A percentile compares a stretch with the other conserved stretches of the same genome.
Conservation (phyloP, 2,329 filamentous ascomycete species). For the Colletotrichum gloeosporioides region DNA sequence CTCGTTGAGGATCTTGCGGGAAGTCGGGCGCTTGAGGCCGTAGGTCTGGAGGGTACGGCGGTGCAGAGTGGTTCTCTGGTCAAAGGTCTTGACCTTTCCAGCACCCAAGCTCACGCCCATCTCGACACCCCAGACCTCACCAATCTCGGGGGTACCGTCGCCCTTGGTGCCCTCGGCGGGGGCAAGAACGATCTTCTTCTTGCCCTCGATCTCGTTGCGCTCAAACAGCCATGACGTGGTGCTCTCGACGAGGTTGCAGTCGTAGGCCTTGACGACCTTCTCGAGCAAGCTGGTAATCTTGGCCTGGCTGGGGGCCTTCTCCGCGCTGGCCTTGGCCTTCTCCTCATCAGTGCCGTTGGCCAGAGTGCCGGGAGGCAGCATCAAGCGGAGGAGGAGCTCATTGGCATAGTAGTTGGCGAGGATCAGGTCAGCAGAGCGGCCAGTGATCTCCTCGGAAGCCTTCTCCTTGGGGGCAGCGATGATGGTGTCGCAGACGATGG, state of each 20-base stretch:
- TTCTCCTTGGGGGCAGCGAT: constrained; percentile 70
- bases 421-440: constrained; percentile 84
- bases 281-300: constrained; percentile 89
- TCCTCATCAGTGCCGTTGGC: constrained; percentile 88
- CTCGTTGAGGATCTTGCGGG: constrained; percentile 90
- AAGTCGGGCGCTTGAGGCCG: constrained; percentile 91
- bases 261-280: constrained; percentile 90
- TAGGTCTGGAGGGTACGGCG: constrained; percentile 92
- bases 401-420: constrained; percentile 95
- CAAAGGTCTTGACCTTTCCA: constrained; percentile 93
- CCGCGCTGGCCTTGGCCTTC: constrained; percentile 86
- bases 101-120: constrained; percentile 88
- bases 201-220: constrained; percentile 94
- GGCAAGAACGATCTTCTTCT: constrained; percentile 96
- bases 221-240: constrained; percentile 98
- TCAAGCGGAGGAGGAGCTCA: constrained; percentile 88
- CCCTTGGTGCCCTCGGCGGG: constrained; percentile 88
- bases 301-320: constrained; percentile 83
- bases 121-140: constrained; percentile 98
- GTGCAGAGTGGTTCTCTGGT: constrained; percentile 89
- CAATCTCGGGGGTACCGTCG: constrained; percentile 85
- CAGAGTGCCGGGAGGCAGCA: constrained; percentile 89
- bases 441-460: constrained; percentile 69
- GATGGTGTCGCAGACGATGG: constrained; percentile 94
- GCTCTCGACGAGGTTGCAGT: constrained; percentile 93